Percentiles rank a stretch among this genome's conserved stretches.
Conservation (phyloP, 2,329 filamentous ascomycete species). For the Sclerotinia minor region DNA sequence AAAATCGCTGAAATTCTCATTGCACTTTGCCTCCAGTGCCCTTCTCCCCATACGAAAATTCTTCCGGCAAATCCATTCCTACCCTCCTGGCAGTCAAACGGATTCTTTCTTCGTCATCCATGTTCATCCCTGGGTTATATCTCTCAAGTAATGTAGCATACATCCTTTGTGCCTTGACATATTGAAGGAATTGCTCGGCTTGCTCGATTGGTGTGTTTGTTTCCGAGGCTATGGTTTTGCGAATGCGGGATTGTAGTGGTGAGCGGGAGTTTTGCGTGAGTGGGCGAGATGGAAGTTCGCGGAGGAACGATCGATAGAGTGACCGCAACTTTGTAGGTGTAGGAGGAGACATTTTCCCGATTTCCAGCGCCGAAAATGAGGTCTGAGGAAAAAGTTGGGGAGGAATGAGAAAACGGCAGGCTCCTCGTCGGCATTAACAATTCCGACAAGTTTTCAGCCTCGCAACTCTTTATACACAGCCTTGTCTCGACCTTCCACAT, state of each 20-base stretch:
- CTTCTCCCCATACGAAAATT: slow-evolving; percentile 45
- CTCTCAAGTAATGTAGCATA: slow-evolving; percentile 81
- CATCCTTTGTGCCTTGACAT: slow-evolving; percentile 79
- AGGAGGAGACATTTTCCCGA: slow-evolving; percentile 32
- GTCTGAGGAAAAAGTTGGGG: slow-evolving; percentile 6
- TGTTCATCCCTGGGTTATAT: slow-evolving; percentile 90
- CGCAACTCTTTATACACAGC: background rate
- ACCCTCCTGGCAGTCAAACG: slow-evolving; percentile 81
- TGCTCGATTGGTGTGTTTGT: slow-evolving; percentile 46
- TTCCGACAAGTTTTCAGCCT: slow-evolving; percentile 18
- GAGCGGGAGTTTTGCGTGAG: slow-evolving; percentile 55
- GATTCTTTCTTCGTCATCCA: slow-evolving; percentile 83
- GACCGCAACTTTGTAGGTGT: slow-evolving; percentile 61
- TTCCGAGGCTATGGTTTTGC: slow-evolving; percentile 55
- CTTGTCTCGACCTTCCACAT: background rate
- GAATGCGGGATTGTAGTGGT: slow-evolving; percentile 69
- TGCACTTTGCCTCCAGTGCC: slow-evolving; percentile 21
- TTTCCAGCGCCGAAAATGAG: slow-evolving; percentile 1
- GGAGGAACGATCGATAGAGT: slow-evolving; percentile 84
- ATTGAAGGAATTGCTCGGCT: slow-evolving; percentile 77
- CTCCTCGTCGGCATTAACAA: slow-evolving; percentile 4
- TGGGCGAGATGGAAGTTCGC: slow-evolving; percentile 78
- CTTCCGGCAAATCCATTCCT: slow-evolving; percentile 81
- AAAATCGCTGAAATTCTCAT: slow-evolving; percentile 5
- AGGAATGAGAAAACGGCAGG: background rate